Evolutionary conservation across 140 eudicot species (phyloP), one percentile per base, ranked within the genome.

Genomic region (Oenanthe javanica): DNA sequence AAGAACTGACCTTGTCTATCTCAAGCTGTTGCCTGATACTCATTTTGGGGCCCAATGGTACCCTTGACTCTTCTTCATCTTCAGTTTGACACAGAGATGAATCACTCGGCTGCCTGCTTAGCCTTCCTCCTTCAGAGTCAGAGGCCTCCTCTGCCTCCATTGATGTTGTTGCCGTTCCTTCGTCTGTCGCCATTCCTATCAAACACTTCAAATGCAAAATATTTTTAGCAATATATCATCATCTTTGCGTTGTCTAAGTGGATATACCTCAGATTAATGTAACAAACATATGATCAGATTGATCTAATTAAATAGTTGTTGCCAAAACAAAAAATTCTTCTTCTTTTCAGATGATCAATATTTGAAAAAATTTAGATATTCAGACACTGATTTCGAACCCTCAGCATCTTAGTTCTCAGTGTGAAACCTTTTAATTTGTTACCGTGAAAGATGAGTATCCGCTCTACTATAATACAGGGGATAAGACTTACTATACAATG

Each of bases 11-110:
- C 97, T 92, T 92, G 81, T 92, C 97, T 81, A 89, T 90, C 85
- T 92, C 97, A 52, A 89, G 91, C 72, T 88, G 96, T 66, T 92
- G 87, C 80, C 78, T 92, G 87, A 92, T 86, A 49, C 89, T 92
- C 61, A 86, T 71, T 76, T 90, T 90, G 16, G 97, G 96, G 48
- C 97, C 97, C 90, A 92, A 87, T 43, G 82, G 89, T 82, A 92
- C 82, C 57, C 79, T 83, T 61, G 85, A 75, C 9, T 82, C 86
- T 47, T 92, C 96, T 16, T 90, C 93, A 25, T 92, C 97, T 85
- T 91, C 97, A 42, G 96, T 90, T 52, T 87, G 89, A 80, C 81
- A 84, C 69, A 84, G 66, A 66, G 97, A 86, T 38, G 91, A 51
- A 59, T 89, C 90, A 77, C 88, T 84, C 8, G 79, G 85, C 59